These are phyloP conservation scores for Gliomastix tumulicola DNA, from an alignment of 2,329 filamentous ascomycete species.

Conservation along the genomic window DNA sequence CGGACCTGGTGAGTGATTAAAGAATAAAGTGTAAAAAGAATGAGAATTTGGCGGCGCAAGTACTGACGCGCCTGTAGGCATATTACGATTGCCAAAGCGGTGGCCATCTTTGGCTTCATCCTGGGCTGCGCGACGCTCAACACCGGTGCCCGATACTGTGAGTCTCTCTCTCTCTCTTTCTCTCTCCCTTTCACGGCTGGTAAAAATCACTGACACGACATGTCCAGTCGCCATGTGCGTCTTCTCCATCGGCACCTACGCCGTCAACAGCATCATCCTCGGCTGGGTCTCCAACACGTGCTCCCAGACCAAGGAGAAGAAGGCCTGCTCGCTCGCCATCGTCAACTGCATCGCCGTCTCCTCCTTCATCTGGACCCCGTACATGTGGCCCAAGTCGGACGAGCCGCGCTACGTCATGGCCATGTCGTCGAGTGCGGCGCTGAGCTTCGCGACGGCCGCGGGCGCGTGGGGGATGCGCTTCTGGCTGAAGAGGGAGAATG, in stretches of 20 bases:
- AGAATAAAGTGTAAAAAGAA: no score
- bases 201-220: no score
- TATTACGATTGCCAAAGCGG: conserved; percentile 24
- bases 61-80: no score
- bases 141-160: conserved; percentile 15
- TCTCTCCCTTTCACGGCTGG: neutral
- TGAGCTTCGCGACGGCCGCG: conserved; percentile 6
- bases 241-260: conserved; percentile 20
- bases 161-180: neutral
- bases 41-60: no score
- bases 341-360: conserved; percentile 30
- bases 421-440: conserved; percentile 14
- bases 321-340: conserved; percentile 26
- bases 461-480: conserved; percentile 5
- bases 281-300: conserved; percentile 29
- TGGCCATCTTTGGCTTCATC: conserved; percentile 29
- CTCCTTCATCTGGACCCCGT: conserved; percentile 31
- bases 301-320: conserved; percentile 33
- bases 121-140: conserved; percentile 17
- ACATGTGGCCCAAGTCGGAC: conserved; percentile 27
- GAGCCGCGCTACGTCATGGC: conserved; percentile 28
- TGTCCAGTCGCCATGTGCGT: conserved; percentile 16
- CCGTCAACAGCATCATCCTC: conserved; percentile 29
- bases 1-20: no score
- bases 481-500: conserved; percentile 12